Evolutionary conservation across 371 early-diverging fungal species (phyloP).

Genomic region (Syncephalastrum sp.): DNA sequence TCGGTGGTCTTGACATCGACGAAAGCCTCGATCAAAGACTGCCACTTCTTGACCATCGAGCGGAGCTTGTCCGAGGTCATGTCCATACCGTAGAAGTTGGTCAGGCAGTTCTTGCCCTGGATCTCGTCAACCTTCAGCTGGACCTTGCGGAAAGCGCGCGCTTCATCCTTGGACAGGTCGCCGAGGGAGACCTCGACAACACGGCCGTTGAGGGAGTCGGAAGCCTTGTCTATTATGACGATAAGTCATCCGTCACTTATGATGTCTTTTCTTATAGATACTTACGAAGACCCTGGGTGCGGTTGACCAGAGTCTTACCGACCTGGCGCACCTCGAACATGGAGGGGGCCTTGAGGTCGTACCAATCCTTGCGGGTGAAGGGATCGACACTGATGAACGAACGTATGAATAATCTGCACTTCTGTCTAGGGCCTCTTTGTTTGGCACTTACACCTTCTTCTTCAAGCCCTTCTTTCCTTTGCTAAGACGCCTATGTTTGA

Average conservation of each 20-base stretch:
- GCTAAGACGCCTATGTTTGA: conserved; percentile 66
- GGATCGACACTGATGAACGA: conserved; percentile 74
- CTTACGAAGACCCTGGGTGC: conserved; percentile 97
- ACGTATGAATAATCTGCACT: not conserved
- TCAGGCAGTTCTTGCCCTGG: conserved; percentile 97
- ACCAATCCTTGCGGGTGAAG: conserved; percentile 99
- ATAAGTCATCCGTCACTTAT: not conserved
- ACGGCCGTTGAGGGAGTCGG: conserved; percentile 96
- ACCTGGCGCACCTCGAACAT: conserved; percentile 92
- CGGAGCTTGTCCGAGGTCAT: conserved; percentile 99
- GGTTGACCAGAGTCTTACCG: conserved; percentile 99
- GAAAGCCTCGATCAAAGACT: conserved; percentile 97
- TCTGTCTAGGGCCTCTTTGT: not conserved
- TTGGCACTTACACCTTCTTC: conserved; percentile 90
- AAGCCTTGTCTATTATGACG: conserved; percentile 78
- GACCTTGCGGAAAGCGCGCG: conserved; percentile 97
- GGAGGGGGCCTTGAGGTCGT: conserved; percentile 98
- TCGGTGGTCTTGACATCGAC: conserved; percentile 99
- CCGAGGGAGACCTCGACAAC: conserved; percentile 98
- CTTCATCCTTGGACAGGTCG: conserved; percentile 97
- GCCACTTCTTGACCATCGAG: conserved; percentile 99
- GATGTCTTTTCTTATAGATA: not conserved
- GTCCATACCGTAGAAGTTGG: conserved; percentile 99
- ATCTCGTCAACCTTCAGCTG: conserved; percentile 98
- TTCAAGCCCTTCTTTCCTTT: conserved; percentile 97